Evolutionary conservation across 805 yeast species (phyloP).

Genomic region (Zygoascus bituminiphila): DNA sequence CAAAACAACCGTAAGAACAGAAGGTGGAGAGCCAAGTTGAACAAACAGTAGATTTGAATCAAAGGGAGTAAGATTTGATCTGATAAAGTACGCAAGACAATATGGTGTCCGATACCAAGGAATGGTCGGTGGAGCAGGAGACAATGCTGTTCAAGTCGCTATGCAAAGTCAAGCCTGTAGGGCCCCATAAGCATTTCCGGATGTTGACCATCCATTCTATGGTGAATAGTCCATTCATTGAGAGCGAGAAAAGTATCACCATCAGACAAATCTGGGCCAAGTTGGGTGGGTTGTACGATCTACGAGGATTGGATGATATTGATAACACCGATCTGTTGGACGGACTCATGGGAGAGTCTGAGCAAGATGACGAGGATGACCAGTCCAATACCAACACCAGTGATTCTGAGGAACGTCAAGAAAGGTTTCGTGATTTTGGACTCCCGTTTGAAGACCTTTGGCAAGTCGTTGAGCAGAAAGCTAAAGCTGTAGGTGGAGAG

Average conservation of each 20-base stretch:
- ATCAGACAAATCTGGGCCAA: conserved; percentile 51
- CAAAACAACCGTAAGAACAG: too few species aligned
- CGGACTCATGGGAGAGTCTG: conserved; percentile 13
- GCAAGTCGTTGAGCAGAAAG: conserved; percentile 6
- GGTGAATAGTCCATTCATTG: conserved; percentile 13
- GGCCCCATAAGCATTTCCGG: conserved; percentile 34
- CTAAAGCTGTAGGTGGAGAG: neutral
- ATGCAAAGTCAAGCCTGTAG: conserved; percentile 63
- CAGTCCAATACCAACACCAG: neutral
- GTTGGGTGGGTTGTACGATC: conserved; percentile 45
- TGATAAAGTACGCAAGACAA: too few species aligned
- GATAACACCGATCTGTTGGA: conserved; percentile 23
- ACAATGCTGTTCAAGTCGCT: conserved; percentile 51
- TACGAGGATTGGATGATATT: conserved; percentile 48
- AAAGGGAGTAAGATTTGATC: too few species aligned
- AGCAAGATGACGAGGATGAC: neutral
- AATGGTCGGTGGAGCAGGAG: conserved; percentile 58
- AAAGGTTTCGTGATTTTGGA: neutral
- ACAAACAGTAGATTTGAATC: too few species aligned
- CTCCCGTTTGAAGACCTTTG: neutral
- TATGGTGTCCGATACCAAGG: conserved; percentile 1
- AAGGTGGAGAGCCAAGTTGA: too few species aligned
- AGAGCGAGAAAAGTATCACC: conserved; percentile 27
- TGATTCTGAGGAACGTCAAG: conserved; percentile 1
- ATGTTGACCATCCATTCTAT: conserved; percentile 28